Conservation (phyloP, 345 rosid species). For the Excoecaria agallocha region DNA sequence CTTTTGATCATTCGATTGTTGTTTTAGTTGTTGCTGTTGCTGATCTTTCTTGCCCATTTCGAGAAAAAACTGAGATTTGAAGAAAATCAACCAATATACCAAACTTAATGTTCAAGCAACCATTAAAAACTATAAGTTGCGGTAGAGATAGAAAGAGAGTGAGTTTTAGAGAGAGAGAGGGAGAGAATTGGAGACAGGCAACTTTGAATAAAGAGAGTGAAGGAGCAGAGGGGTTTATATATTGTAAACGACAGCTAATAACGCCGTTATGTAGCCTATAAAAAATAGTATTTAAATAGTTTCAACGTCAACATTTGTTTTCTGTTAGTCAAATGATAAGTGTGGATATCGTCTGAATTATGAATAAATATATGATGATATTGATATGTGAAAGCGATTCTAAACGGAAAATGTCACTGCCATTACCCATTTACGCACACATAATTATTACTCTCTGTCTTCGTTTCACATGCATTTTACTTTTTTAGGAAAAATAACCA, state of each 20-base stretch:
- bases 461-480: too few relatives aligned
- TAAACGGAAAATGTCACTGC: conserved; percentile 30
- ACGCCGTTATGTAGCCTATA: conserved; percentile 46
- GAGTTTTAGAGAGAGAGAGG: conserved; percentile 8
- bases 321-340: conserved; percentile 15
- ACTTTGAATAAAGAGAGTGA: conserved; percentile 23
- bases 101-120: conserved; percentile 63
- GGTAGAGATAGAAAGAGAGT: conserved; percentile 16
- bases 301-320: conserved; percentile 16
- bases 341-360: not conserved
- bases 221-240: conserved; percentile 16
- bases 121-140: conserved; percentile 34
- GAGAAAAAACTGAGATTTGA: conserved; percentile 3
- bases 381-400: conserved; percentile 3
- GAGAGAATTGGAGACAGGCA: conserved; percentile 19
- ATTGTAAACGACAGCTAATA: conserved; percentile 39
- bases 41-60: conserved; percentile 69
- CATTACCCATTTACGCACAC: conserved; percentile 13
- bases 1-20: conserved; percentile 18
- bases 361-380: not conserved
- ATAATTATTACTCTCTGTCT: not conserved
- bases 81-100: conserved; percentile 34
- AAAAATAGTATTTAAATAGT: conserved; percentile 1
- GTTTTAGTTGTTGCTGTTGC: not conserved
- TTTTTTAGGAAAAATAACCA: too few relatives aligned